Base-by-base conservation (phyloP, 2,329 filamentous ascomycete species). In the Plectosphaerella sp. region DNA sequence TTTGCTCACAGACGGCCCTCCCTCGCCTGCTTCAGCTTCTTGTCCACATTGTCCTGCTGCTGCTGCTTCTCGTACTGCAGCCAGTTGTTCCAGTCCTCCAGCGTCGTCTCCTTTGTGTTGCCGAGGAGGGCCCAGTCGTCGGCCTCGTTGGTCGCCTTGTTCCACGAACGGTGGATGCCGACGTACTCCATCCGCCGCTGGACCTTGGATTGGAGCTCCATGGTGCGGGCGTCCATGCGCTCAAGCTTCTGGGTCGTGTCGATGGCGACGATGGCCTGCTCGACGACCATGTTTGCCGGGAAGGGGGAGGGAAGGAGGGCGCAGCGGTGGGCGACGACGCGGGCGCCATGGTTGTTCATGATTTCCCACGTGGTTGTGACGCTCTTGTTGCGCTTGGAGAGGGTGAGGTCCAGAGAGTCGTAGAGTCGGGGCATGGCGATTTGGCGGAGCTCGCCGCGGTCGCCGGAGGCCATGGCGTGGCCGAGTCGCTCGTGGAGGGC, bases 91-190 rank as follows among this genome's bases (percentile, higher is more conserved):
- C 69, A 75, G 5, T 53, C 57, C 55, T 80, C 69, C 3, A 78
- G 62, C 1, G 75, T 78, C 12, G 78, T 82, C 59, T 80, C 76
- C 42, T 76, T 66, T 28, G 81, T 70, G 18, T 82, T 86, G 14
- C 87, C 86, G 79, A 85, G 87, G 48, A 89, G 66, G 63, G 73
- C 75, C 87, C 87, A 90, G 3, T 75, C 71, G 25, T 66, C 69
- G 52, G 74, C 65, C 62, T 72, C 63, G 57, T 72, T 79, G 18
- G 78, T 80, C 50, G 62, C 66, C 46, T 68, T 70, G 61, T 76
- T 69, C 43, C 79, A 56, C 28, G 67, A 52, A 25, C 75, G 62
- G 61, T 83, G 80, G 45, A 90, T 58, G 39, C 88, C 84, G 5
- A 90, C 57, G 61, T 89, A 82, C 72, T 91, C 87, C 2, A 76